Evolutionary conservation across 352 stramenopile genomes (phyloP).

Genomic region (Globisporangium recalcitrans): DNA sequence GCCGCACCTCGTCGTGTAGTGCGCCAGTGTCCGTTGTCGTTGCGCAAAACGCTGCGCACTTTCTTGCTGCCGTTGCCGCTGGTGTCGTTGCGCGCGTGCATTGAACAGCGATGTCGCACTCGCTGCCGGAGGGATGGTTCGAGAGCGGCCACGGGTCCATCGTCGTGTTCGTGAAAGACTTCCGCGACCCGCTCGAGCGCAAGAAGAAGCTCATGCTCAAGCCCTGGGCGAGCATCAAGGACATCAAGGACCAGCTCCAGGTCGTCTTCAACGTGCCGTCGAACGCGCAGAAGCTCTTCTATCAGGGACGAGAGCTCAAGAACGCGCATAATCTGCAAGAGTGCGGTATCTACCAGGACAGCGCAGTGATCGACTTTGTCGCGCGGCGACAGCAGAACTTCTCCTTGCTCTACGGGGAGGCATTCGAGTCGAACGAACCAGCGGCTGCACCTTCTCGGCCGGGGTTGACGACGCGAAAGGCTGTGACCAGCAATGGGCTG

Average conservation of each 20-base stretch:
- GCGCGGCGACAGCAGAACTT: constrained; percentile 56
- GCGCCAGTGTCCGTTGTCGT: background rate
- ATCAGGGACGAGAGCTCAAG: constrained; percentile 76
- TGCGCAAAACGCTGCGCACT: background rate
- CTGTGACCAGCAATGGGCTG: constrained; percentile 14
- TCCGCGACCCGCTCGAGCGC: constrained; percentile 70
- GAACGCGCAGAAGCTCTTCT: constrained; percentile 79
- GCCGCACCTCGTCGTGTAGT: background rate
- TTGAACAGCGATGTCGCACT: constrained; percentile 41
- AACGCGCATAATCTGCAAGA: constrained; percentile 81
- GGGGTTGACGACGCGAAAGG: constrained; percentile 7
- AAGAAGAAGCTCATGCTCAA: constrained; percentile 80
- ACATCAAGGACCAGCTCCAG: constrained; percentile 83
- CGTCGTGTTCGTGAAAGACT: constrained; percentile 70
- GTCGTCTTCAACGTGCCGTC: constrained; percentile 78
- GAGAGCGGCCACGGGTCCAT: constrained; percentile 71
- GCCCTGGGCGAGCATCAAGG: constrained; percentile 78
- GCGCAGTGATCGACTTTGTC: constrained; percentile 75
- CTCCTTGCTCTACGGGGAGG: constrained; percentile 32
- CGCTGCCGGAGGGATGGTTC: constrained; percentile 67
- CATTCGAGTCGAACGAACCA: constrained; percentile 3
- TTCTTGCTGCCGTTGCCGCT: background rate
- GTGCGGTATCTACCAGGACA: constrained; percentile 81
- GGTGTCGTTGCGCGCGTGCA: background rate
- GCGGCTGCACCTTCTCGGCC: constrained; percentile 10